A percentile compares a stretch with the other conserved stretches of the same genome.
Evolutionary conservation across 176 grass and related monocot genomes (phyloP).

Genomic region (Melocanna baccifera): DNA sequence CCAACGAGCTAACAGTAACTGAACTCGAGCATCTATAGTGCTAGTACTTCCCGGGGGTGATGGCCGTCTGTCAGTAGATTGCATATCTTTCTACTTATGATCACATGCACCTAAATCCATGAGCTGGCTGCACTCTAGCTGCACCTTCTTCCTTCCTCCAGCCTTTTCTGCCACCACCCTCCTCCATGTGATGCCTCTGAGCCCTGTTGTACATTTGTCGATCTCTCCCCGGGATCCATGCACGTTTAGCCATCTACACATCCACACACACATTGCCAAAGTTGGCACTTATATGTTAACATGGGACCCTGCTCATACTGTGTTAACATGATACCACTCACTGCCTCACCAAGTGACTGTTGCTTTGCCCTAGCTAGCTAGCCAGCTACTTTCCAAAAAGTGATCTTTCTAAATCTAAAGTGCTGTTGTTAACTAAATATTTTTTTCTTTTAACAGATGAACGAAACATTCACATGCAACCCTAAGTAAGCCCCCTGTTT

Average conservation of each 20-base stretch:
- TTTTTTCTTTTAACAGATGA: background rate
- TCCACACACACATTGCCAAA: conserved; percentile 16
- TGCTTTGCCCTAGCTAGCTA: background rate
- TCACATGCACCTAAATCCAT: conserved; percentile 40
- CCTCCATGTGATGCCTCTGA: conserved; percentile 43
- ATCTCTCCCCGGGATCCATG: conserved; percentile 19
- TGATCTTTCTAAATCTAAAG: background rate
- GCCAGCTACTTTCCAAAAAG: background rate
- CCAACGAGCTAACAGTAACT: too few species aligned
- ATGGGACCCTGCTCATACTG: background rate
- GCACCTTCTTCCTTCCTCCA: conserved; percentile 7
- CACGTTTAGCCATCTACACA: conserved; percentile 4
- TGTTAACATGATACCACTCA: background rate
- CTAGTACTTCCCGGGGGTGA: too few species aligned
- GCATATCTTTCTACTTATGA: conserved; percentile 12
- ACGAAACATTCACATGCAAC: background rate
- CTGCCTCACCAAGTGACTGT: conserved; percentile 26
- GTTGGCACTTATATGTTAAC: conserved; percentile 32
- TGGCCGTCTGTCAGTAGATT: background rate
- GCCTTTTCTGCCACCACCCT: conserved; percentile 22
- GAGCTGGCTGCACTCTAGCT: conserved; percentile 24
- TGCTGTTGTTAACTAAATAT: background rate
- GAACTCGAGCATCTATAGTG: too few species aligned
- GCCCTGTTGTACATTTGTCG: conserved; percentile 37
- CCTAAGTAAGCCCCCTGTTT: background rate